Base-by-base conservation (phyloP, 23 red algal species). In the Gracilaria caudata region DNA sequence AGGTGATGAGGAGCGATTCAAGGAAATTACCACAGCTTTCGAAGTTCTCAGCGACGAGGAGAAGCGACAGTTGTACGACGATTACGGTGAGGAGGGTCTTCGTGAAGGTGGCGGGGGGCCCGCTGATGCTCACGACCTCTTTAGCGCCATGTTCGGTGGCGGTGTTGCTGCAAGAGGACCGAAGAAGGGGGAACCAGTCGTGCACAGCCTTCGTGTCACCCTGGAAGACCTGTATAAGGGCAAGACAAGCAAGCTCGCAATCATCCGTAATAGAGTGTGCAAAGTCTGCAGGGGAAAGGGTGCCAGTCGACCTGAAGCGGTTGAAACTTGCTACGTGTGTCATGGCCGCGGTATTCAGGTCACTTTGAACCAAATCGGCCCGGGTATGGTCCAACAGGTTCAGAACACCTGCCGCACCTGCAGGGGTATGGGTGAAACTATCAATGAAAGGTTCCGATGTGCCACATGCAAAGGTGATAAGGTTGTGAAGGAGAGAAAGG, bases 371-470 rank as follows among this genome's bases (percentile, higher is more conserved):
- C 97, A 99, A 72, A 94, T 99, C 65, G 97, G 90, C 25, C 97
- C 97, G 11, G 97, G 97, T 12, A 99, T 99, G 97, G 97, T 99
- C 25, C 97, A 99, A 64, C 97, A 95, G 43, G 90, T 99, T 23
- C 97, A 99, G 73, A 88, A 91, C 26, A 53, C 68, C 32, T 99
- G 97, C 85, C 75, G 83, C 49, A 83, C 37, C 20, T 99, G 97
- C 66, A 61, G 72, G 40, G 97, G 97, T 28, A 57, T 73, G 17
- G 97, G 97, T n/a, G 71, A 86, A 26, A 68, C 77, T 7, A 93
- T 99, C 30, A 64, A 40, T 30, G 90, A 95, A 43, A 76, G 79
- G 58, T 88, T 89, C 60, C 90, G 93, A 38, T 99, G 97, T 51
- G 32, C 28, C 34, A 81, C 80, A 40, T 99, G 97, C 53, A 51